Base-by-base conservation (phyloP, 2,329 filamentous ascomycete genomes). In the Celoporthe dispersa region DNA sequence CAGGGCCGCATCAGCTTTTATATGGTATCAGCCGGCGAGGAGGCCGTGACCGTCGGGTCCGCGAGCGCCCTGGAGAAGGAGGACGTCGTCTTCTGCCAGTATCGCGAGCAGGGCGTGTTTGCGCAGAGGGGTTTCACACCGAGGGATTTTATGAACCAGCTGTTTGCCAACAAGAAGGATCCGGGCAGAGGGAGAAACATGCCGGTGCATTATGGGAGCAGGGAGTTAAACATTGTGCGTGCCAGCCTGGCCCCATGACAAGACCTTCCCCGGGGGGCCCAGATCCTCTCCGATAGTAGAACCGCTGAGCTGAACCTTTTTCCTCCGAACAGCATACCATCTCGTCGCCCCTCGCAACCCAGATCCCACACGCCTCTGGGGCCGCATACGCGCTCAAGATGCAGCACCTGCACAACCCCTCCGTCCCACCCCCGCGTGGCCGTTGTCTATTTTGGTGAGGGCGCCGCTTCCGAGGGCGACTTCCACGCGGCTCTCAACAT, bases 1-100 rank as follows among this genome's bases (percentile, higher is more conserved):
- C 96, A 99, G 81, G 94, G 94, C n/a, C 89, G 94, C 28, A 82
- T 97, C 68, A 94, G 91, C 80, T 99, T 99, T 82, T 99, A 99
- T 81, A 98, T 99, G 93, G 95, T 95, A 77, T 95, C 92, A 51
- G 93, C 94, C 0, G 94, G 94, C 70, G 94, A 98, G 83, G 96
- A 99, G 84, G 96, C 95, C 44, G 94, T 97, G 66, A 93, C 93
- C 59, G 91, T 99, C 2, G 96, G 94, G 1, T 94, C 92, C 1
- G 93, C 94, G 0, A 94, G 93, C 33, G 94, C 93, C 16, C 81
- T 99, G 71, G 86, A 89, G n/a, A 88, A 87, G n/a, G 87, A 91
- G 66, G 96, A 99, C 79, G 93, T 97, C 6, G 88, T 98, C 61
- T 98, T 97, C 78, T 93, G 92, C 71, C 96, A 99, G 79, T 99